A percentile compares a stretch with the other conserved stretches of the same genome.
phyloP scores from a whole-genome alignment of 768 basidiomycete species.

The Xerocomellus amylosporus region DNA sequence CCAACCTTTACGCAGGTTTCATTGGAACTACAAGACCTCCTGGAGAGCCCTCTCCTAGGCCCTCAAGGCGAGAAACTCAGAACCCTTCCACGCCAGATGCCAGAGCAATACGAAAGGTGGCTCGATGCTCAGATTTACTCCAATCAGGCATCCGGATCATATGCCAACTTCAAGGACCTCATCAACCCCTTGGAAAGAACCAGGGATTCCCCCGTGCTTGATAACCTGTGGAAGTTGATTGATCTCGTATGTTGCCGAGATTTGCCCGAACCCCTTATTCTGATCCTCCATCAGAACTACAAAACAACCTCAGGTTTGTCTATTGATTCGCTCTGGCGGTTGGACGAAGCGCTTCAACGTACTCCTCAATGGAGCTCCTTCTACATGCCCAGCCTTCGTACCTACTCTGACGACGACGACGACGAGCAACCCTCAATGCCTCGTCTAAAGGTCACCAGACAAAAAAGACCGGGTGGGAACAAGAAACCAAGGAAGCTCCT shows the following conservation, averaged over 20 bases:
- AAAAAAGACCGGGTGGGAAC: constrained; percentile 19
- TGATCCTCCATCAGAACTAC: constrained; percentile 53
- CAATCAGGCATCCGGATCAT: constrained; percentile 49
- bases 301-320: constrained; percentile 46
- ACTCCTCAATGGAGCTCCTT: constrained; percentile 60
- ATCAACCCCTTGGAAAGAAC: constrained; percentile 60
- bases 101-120: constrained; percentile 64
- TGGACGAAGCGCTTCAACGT: constrained; percentile 48
- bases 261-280: neutral
- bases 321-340: constrained; percentile 63
- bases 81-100: constrained; percentile 47
- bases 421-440: constrained; percentile 18
- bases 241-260: constrained; percentile 45
- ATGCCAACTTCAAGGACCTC: constrained; percentile 50
- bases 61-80: constrained; percentile 55
- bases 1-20: constrained; percentile 43
- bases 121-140: constrained; percentile 66
- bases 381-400: constrained; percentile 28
- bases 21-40: constrained; percentile 61
- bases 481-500: constrained; percentile 40
- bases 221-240: constrained; percentile 63
- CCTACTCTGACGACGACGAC: constrained; percentile 28
- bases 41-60: constrained; percentile 61
- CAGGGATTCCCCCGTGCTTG: constrained; percentile 46
- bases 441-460: constrained; percentile 11